Percentiles rank a stretch among this genome's conserved stretches.
These are phyloP conservation scores for Paradendryphiella salina DNA, from an alignment of 2,329 filamentous ascomycete species.

Conservation along the genomic window DNA sequence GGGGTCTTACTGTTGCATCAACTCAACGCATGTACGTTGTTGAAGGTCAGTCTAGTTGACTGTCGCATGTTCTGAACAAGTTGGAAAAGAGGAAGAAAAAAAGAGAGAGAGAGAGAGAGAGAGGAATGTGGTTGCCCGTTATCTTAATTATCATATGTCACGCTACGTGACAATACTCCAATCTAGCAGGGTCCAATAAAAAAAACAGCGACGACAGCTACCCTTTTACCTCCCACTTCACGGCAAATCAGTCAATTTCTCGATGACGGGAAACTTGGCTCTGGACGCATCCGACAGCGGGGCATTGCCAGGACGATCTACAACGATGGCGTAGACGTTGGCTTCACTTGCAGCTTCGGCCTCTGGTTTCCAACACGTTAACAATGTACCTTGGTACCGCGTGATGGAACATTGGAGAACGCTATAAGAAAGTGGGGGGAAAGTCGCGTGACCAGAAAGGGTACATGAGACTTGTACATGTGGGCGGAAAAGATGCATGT, in stretches of 20 bases:
- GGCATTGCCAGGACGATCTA: constrained; percentile 70
- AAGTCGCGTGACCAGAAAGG: constrained; percentile 5
- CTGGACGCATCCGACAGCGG: constrained; percentile 50
- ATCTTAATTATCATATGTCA: neutral
- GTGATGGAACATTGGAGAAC: constrained; percentile 2
- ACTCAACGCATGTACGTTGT: too few relatives aligned
- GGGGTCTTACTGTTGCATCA: too few relatives aligned
- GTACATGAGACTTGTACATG: constrained; percentile 1
- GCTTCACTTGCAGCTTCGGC: constrained; percentile 51
- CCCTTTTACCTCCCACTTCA: neutral
- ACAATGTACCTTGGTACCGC: neutral
- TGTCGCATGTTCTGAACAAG: too few relatives aligned
- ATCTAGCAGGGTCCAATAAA: too few relatives aligned
- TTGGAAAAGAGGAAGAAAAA: too few relatives aligned
- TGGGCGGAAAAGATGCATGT: neutral
- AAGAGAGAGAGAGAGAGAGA: too few relatives aligned
- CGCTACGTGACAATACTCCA: neutral
- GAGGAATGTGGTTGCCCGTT: too few relatives aligned
- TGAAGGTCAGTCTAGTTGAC: too few relatives aligned
- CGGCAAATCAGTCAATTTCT: constrained; percentile 46
- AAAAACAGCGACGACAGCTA: too few relatives aligned
- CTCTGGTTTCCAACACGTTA: constrained; percentile 34
- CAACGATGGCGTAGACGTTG: constrained; percentile 50
- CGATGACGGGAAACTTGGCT: constrained; percentile 31
- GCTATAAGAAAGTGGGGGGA: neutral